A percentile compares a stretch with the other conserved stretches of the same genome.
Conservation (phyloP, 2,329 filamentous ascomycete species). For the Corinectria fuckeliana region DNA sequence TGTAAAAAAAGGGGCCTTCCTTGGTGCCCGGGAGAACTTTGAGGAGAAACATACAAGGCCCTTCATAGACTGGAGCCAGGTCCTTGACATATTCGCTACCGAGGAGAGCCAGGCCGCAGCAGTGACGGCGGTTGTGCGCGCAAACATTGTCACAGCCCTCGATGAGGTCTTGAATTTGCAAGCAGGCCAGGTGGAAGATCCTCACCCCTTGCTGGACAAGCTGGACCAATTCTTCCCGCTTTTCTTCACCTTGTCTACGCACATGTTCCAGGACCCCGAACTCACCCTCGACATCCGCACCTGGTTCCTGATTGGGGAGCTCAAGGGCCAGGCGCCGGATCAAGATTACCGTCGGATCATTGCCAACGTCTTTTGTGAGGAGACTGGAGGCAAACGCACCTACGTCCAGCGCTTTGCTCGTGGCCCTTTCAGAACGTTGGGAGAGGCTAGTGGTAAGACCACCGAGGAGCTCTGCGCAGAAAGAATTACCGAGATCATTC, state of each 20-base stretch:
- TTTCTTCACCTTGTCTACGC: constrained; percentile 34
- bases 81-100: neutral
- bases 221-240: constrained; percentile 42
- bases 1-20: constrained; percentile 39
- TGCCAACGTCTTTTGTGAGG: constrained; percentile 42
- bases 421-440: constrained; percentile 38
- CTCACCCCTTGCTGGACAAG: constrained; percentile 39
- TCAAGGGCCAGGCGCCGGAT: constrained; percentile 23
- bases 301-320: constrained; percentile 40
- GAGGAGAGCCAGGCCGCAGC: constrained; percentile 2
- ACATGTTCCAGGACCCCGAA: constrained; percentile 22
- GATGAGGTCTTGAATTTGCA: constrained; percentile 35
- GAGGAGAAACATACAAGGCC: constrained; percentile 22
- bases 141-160: constrained; percentile 47
- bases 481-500: constrained; percentile 30
- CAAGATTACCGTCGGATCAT: constrained; percentile 29
- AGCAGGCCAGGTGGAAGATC: constrained; percentile 11
- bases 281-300: constrained; percentile 48
- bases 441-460: constrained; percentile 17
- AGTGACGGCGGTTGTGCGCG: constrained; percentile 34
- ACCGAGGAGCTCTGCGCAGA: constrained; percentile 29
- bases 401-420: constrained; percentile 22
- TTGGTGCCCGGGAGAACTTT: constrained; percentile 36
- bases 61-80: constrained; percentile 40
- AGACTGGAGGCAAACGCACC: neutral